Evolutionary conservation across 2,329 filamentous ascomycete genomes (phyloP).

Genomic region (Botrytis elliptica): DNA sequence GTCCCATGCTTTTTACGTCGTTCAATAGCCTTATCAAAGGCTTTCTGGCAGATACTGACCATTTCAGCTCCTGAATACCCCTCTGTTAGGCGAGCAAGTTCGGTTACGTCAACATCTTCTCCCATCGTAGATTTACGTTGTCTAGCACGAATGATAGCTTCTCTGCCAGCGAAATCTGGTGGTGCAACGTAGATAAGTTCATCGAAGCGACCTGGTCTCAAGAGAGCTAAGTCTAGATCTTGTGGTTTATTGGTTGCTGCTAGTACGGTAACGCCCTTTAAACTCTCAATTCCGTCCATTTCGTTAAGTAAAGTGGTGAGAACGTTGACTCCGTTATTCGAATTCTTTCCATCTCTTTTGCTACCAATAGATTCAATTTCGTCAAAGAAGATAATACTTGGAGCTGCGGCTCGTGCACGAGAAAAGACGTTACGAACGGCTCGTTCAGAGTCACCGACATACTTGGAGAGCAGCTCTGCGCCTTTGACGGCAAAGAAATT

Average conservation of each 20-base stretch:
- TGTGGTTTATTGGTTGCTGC: slow-evolving; percentile 92
- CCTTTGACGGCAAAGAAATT: slow-evolving; percentile 96
- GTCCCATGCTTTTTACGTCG: slow-evolving; percentile 46
- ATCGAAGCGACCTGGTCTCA: slow-evolving; percentile 84
- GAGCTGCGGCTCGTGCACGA: slow-evolving; percentile 79
- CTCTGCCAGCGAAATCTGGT: slow-evolving; percentile 69
- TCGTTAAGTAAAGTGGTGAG: slow-evolving; percentile 88
- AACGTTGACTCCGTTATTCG: slow-evolving; percentile 67
- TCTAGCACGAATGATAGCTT: slow-evolving; percentile 72
- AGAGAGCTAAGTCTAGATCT: slow-evolving; percentile 77
- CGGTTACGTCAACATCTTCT: slow-evolving; percentile 62
- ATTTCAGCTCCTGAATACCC: slow-evolving; percentile 88
- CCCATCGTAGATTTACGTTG: slow-evolving; percentile 59
- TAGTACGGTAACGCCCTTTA: slow-evolving; percentile 81
- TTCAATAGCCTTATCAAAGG: slow-evolving; percentile 51
- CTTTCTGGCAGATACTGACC: slow-evolving; percentile 55
- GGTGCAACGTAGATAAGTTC: slow-evolving; percentile 82
- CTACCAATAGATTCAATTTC: slow-evolving; percentile 82
- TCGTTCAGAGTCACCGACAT: slow-evolving; percentile 91
- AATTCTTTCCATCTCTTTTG: slow-evolving; percentile 47
- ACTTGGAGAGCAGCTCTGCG: slow-evolving; percentile 92
- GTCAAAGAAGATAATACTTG: slow-evolving; percentile 95
- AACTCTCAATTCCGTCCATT: slow-evolving; percentile 89
- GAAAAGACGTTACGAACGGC: slow-evolving; percentile 82
- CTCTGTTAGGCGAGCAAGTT: slow-evolving; percentile 63